Base-by-base conservation (phyloP, 805 yeast species). In the Yarrowia divulgata region DNA sequence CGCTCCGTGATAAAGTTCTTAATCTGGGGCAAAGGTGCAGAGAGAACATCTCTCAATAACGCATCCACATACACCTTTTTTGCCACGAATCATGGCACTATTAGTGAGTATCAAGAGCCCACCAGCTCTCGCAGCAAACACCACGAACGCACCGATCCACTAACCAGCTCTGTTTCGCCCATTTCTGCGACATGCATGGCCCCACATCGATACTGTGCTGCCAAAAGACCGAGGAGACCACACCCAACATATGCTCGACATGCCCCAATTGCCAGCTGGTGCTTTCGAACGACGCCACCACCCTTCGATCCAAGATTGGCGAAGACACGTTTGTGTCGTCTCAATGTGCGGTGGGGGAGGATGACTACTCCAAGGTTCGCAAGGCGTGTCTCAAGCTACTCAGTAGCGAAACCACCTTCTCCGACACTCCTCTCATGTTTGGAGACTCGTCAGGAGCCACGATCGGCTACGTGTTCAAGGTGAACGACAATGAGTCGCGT, bases 181-280 rank as follows among this genome's bases (percentile, higher is more conserved):
- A 76, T 62, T 76, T 76, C 67, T 76, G 78, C 58, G 78, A 76
- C 69, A 19, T 73, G 32, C 78, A 76, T 40, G 78, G 78, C 48
- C 78, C 78, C 14, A 73, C 75, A 0, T 70, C 75, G 37, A 69
- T 76, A 13, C 49, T 76, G 52, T 76, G 78, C 55, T 74, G 77
- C 7, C 78, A 76, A 60, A 69, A 73, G 48, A 67, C 75, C n/a
- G 55, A 60, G 16, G 42, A 69, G 23, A 50, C 55, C n/a, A 49
- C 69, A 1, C 70, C 70, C 16, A 48, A 71, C 50, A 32, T 58
- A 16, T 69, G 54, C 18, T 66, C 62, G 5, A 70, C 70, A 32
- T 74, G 77, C 46, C 64, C 69, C 14, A 71, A 75, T 10, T 75
- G 77, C 62, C 68, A 69, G 40, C 68, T 73, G 71, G 57, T 69